Evolutionary conservation across 1,284 basidiomycete species (phyloP), one percentile per base, ranked within the genome.

Genomic region (Irpex lacteus): DNA sequence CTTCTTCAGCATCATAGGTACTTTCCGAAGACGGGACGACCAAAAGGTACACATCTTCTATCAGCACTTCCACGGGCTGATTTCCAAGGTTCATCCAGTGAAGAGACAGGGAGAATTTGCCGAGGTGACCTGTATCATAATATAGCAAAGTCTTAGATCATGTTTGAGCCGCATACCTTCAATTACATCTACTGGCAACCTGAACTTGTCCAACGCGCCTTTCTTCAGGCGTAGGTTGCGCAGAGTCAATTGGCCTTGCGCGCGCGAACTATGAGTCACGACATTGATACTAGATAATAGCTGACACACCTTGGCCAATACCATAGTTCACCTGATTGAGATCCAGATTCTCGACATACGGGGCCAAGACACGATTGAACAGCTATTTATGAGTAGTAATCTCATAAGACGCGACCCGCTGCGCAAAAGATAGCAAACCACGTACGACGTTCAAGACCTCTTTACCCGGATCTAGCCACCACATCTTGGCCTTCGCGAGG

Each of bases 291-390:
- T 18, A 19, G 38, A 50, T 38, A n/a, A 55, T 9, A 19, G 21
- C 36, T 3, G 3, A 7, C 68, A 32, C 71, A 87, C 96, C 97
- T 82, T 94, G 92, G 72, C 90, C 94, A 69, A 99, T 94, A 36
- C 96, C 96, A 80, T 98, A 91, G 72, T 96, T 96, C 59, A 99
- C 90, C 78, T 98, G 95, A 72, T 93, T 91, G 71, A 96, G 88
- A 77, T 98, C 96, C 75, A 99, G 81, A 72, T 98, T 98, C 80
- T 98, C 96, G 68, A 99, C 93, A 84, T 99, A 98, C 0, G 95
- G 93, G 53, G 95, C 94, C 59, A 98, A 88, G 68, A 98, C 92
- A 70, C 93, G 88, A 77, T 98, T 98, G 80, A 96, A 92, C 70
- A 96, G 75, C 92, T 94, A 59, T 21, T 38, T 47, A 47, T 38